Evolutionary conservation across 371 early-diverging fungal species (phyloP).

Genomic region (Mortierella sp.): DNA sequence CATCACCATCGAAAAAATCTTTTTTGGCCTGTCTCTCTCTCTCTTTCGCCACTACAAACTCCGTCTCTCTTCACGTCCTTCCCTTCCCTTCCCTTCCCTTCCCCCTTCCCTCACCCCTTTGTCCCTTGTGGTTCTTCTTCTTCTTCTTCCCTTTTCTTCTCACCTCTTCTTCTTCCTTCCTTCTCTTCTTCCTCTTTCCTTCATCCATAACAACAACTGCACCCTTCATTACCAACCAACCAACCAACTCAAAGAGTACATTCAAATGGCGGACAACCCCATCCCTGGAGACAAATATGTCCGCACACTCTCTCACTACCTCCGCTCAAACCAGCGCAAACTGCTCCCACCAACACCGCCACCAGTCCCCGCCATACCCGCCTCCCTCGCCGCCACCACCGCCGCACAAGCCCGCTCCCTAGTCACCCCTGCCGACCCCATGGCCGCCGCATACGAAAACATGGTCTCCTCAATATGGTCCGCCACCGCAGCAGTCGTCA

Average conservation of each 20-base stretch:
- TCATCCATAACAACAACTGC: neutral
- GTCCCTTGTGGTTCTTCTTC: neutral
- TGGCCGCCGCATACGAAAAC: conserved; percentile 54
- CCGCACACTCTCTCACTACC: conserved; percentile 70
- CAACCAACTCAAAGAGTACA: neutral
- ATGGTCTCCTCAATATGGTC: conserved; percentile 57
- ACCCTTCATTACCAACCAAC: neutral
- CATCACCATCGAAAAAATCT: neutral
- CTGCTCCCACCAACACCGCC: conserved; percentile 33
- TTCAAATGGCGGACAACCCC: conserved; percentile 37
- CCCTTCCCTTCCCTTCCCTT: neutral
- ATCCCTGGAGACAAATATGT: conserved; percentile 69
- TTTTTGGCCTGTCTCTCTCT: neutral
- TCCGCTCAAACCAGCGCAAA: conserved; percentile 65
- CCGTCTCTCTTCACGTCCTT: neutral
- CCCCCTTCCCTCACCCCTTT: neutral
- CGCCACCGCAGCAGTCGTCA: conserved; percentile 40
- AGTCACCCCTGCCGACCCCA: conserved; percentile 43
- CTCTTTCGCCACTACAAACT: neutral
- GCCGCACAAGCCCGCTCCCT: conserved; percentile 47
- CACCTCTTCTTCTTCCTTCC: neutral
- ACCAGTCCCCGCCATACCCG: conserved; percentile 23
- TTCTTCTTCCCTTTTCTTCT: neutral
- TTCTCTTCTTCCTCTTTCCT: neutral
- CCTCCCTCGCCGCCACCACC: conserved; percentile 19